A percentile compares a stretch with the other conserved stretches of the same genome.
Evolutionary conservation across 768 basidiomycete genomes (phyloP).

Genomic region (Suillus placidus): DNA sequence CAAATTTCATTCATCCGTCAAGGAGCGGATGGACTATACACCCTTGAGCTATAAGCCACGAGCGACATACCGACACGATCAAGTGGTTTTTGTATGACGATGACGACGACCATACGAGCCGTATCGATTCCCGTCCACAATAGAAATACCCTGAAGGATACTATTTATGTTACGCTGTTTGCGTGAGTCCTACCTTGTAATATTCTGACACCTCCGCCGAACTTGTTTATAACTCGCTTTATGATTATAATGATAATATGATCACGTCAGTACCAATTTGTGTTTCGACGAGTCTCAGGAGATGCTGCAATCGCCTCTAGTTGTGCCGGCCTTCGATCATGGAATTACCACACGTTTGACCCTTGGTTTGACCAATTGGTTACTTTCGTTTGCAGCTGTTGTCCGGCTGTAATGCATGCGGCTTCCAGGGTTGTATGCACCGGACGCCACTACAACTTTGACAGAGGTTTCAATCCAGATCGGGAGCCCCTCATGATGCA

Average conservation of each 20-base stretch:
- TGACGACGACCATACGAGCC: conserved; percentile 1
- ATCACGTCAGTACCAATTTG: too few relatives aligned
- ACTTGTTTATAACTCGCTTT: background rate
- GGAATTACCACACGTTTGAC: background rate
- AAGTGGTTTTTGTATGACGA: conserved; percentile 49
- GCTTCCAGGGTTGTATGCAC: background rate
- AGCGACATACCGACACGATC: conserved; percentile 51
- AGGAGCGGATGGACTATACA: conserved; percentile 53
- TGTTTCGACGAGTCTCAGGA: background rate
- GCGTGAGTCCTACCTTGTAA: background rate
- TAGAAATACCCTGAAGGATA: background rate
- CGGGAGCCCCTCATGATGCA: background rate
- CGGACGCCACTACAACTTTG: background rate
- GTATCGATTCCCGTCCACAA: background rate
- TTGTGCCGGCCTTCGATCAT: background rate
- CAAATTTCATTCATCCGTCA: conserved; percentile 66
- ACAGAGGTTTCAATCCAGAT: background rate
- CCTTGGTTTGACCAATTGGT: background rate
- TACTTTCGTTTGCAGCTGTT: background rate
- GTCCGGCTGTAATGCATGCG: background rate
- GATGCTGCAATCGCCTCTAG: background rate
- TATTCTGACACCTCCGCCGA: background rate
- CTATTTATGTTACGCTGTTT: background rate
- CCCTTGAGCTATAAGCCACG: conserved; percentile 58
- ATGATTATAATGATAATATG: background rate